Evolutionary conservation across 2,329 filamentous ascomycete species (phyloP), one percentile per base, ranked within the genome.

Genomic region (Phoma herbarum): DNA sequence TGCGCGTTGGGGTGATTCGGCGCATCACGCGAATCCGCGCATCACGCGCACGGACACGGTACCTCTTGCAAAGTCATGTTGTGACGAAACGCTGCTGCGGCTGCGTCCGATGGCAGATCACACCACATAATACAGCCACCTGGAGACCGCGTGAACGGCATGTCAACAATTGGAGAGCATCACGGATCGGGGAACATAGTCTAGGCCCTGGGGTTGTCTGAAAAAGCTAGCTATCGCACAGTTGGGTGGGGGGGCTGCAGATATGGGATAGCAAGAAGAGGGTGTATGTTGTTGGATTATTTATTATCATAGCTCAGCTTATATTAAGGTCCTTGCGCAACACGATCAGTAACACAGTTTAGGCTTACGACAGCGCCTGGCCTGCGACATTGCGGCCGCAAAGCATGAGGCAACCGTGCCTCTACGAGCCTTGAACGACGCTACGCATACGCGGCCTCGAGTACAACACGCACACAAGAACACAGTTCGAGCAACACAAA

Each of bases 381-480:
- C n/a, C n/a, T n/a, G n/a, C n/a, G 60, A 50, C 60, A 63, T 60
- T 37, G 44, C 52, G 39, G 63, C 16, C 31, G 54, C 51, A 58
- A 61, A 12, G 56, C 2, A 65, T 20, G 29, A 59, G 58, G 64
- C 56, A 62, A 41, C 47, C 31, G 46, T 39, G 57, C 60, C 56
- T 62, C 55, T 67, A 65, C 26, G 45, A 65, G 48, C 60, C 62
- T 60, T 52, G 42, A 58, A 61, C 45, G 48, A 55, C n/a, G 47
- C 14, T 58, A 45, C 42, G 55, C 20, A 49, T 25, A 52, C 16
- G 6, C 48, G 22, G 5, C 47, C 41, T 39, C 35, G 35, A 28
- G 50, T 52, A 59, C 42, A 35, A 46, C 35, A 56, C 33, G 52
- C 28, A 55, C 28, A 58, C 50, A 23, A n/a, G 51, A 55, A 59